Evolutionary conservation across 1,284 basidiomycete species (phyloP), one percentile per base, ranked within the genome.

Genomic region (Marasmius fiardii): DNA sequence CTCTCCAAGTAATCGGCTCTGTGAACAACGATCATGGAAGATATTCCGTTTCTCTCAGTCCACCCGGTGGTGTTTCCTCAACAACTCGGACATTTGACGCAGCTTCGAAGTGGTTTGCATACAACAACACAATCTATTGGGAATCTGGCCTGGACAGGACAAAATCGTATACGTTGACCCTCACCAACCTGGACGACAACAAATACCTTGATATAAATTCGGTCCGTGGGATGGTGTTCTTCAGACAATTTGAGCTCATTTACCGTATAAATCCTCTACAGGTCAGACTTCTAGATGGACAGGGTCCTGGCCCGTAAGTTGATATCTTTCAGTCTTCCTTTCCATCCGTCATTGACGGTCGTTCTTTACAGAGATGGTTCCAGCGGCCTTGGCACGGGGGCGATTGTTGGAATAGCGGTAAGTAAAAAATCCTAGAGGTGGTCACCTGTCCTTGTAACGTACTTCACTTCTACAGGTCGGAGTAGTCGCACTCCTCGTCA

Each of bases 21-120:
- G 56, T 51, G 8, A 63, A 65, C 28, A 62, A 51, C n/a, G 53
- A 65, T 41, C 63, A 65, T 48, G 58, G 56, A 18, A 53, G 52
- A 23, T 65, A 59, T 55, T 58, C 56, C 16, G 52, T 62, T 14
- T 51, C 55, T 16, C 33, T 65, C 1, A 56, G 55, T 26, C 63
- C 63, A 23, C 39, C 62, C 3, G 56, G 55, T 5, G 63, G 62
- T n/a, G 58, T 41, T 11, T 63, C 62, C 6, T 53, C 56, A 23
- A 53, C 54, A 1, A 50, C 55, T 4, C 62, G 62, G 2, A 60
- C 58, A 31, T 62, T 65, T 44, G 63, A 63, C 39, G 63, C 53
- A 12, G 61, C 62, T 7, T 62, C 62, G 2, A 59, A 59, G 37
- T 65, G 63, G 63, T 65, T 65, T 20, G 62, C 57, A 8, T 54